phyloP scores from a whole-genome alignment of 257 asterid species.

The Nicotiana knightiana region DNA sequence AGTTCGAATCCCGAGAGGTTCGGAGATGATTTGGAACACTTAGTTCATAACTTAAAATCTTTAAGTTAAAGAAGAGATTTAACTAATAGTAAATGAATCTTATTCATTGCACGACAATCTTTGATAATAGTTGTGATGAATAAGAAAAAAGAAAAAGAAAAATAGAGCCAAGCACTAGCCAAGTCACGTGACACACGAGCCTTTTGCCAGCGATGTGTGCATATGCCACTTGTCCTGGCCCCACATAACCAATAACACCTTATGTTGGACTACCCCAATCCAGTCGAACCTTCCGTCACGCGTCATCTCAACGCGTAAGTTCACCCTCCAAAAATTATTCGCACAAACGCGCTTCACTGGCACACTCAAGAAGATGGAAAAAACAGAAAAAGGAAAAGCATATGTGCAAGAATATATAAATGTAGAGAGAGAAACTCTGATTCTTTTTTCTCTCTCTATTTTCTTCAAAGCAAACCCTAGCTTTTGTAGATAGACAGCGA shows the following conservation, averaged over 20 bases:
- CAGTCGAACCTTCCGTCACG: slow-evolving; percentile 20
- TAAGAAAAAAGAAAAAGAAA: too few species aligned
- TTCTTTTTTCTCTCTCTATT: background rate
- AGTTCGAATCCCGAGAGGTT: too few species aligned
- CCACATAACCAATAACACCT: background rate
- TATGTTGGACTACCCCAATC: background rate
- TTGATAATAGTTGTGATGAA: too few species aligned
- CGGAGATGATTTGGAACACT: too few species aligned
- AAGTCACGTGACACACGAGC: background rate
- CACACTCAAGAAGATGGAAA: background rate
- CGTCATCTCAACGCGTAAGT: slow-evolving; percentile 20
- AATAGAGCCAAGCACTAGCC: too few species aligned
- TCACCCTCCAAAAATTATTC: background rate
- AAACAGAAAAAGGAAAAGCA: background rate
- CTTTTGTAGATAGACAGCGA: background rate
- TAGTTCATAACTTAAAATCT: too few species aligned
- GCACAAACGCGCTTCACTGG: background rate
- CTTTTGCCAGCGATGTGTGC: background rate
- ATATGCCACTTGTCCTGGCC: background rate
- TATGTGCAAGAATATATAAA: background rate
- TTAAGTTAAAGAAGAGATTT: too few species aligned
- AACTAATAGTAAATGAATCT: too few species aligned
- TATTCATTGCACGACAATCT: too few species aligned
- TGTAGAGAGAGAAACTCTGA: background rate
- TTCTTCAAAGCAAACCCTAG: slow-evolving; percentile 20